Base-by-base conservation (phyloP, 768 basidiomycete species). In the Asterophora parasitica region DNA sequence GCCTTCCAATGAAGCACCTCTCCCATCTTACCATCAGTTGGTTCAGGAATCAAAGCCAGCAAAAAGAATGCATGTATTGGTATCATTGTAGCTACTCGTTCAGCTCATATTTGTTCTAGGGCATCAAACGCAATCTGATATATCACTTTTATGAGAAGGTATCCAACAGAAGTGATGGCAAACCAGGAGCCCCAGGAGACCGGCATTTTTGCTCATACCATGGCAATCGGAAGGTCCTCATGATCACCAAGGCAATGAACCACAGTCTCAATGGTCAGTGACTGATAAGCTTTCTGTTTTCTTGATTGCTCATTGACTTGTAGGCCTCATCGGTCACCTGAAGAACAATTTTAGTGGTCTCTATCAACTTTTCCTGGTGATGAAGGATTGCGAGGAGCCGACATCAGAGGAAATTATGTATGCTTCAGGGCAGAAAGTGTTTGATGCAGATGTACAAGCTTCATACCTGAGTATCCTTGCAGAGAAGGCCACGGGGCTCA, bases 201-300 rank as follows among this genome's bases (percentile, higher is more conserved):
- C 3, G 23, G 23, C 23, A 23, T 23, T 23, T 23, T 23, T 6
- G 23, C 6, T 31, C 9, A 2, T 31, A 31, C 12, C 30, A 31
- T 31, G 33, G 44, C 26, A 41, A 35, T 41, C 16, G 27, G 13
- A 46, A 42, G 33, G 37, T 45, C 12, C 28, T 28, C 12, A 46
- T 34, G 7, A 45, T 51, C 20, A 46, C 26, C 8, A 31, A 26
- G 9, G 17, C 9, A 16, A 51, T 51, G 44, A 45, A 45, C n/a
- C 30, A 40, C 16, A 51, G 42, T 28, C 32, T 46, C 2, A 37
- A n/a, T 42, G 41, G 50, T 51, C 6, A 37, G 44, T 3, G n/a
- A 37, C 2, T 10, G 12, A 17, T 37, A 1, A 7, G 19, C 17
- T 17, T 19, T 4, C 15, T 7, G 30, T 37, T 9, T 9, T 1